phyloP scores from a whole-genome alignment of 1,284 basidiomycete species.

The Pholiota adiposa region DNA sequence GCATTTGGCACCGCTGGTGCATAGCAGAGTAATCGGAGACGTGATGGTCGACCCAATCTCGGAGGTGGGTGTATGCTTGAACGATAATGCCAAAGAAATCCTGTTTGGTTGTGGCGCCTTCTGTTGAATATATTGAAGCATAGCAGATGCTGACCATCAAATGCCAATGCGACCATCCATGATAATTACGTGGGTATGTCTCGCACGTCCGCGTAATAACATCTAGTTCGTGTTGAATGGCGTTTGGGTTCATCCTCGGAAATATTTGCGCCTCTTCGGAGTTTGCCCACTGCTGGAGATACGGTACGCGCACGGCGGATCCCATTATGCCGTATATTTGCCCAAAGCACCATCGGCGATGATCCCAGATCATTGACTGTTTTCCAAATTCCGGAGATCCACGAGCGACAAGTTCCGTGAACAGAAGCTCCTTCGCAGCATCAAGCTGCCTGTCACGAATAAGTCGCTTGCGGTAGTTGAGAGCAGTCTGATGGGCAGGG shows the following conservation, averaged over 20 bases:
- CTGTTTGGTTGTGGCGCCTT: slow-evolving; percentile 14
- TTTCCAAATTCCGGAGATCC: slow-evolving; percentile 59
- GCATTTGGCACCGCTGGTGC: slow-evolving; percentile 43
- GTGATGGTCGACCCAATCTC: slow-evolving; percentile 60
- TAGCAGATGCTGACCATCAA: slow-evolving; percentile 43
- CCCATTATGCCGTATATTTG: slow-evolving; percentile 29
- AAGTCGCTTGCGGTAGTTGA: slow-evolving; percentile 61
- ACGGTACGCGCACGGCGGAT: slow-evolving; percentile 2
- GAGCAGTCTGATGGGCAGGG: slow-evolving; percentile 66
- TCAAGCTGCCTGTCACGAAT: slow-evolving; percentile 40
- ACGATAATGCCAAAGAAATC: slow-evolving; percentile 37
- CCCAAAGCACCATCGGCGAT: slow-evolving; percentile 64
- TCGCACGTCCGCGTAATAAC: slow-evolving; percentile 53
- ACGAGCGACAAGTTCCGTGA: slow-evolving; percentile 50
- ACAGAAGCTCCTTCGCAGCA: slow-evolving; percentile 48
- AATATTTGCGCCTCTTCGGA: slow-evolving; percentile 28
- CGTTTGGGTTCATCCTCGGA: slow-evolving; percentile 36
- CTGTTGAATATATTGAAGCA: slow-evolving; percentile 18
- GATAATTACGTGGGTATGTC: slow-evolving; percentile 68
- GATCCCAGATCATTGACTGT: slow-evolving; percentile 68
- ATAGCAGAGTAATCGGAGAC: slow-evolving; percentile 68
- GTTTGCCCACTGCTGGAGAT: slow-evolving; percentile 25
- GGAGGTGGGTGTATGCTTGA: slow-evolving; percentile 41
- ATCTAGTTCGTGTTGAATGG: slow-evolving; percentile 47
- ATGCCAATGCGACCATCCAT: slow-evolving; percentile 65